Percentiles rank a stretch among this genome's conserved stretches.
These are phyloP conservation scores for Pestalotiopsis sp. DNA, from an alignment of 2,329 filamentous ascomycete species.

Conservation along the genomic window DNA sequence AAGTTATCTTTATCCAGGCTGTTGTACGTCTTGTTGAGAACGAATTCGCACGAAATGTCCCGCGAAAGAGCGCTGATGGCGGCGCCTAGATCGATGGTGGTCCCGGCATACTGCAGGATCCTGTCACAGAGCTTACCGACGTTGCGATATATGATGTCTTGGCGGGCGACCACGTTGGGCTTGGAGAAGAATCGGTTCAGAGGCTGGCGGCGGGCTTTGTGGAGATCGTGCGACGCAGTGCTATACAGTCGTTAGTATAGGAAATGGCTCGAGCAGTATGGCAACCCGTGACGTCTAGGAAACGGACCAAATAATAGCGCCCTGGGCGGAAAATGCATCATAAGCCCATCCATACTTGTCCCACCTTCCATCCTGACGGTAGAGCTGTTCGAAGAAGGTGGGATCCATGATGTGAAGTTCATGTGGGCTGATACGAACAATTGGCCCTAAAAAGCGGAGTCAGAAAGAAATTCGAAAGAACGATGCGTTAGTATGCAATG, in stretches of 20 bases:
- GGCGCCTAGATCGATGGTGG: neutral
- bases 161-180: conserved; percentile 16
- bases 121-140: neutral
- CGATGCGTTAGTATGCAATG: neutral
- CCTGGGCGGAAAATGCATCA: conserved; percentile 16
- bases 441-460: conserved; percentile 12
- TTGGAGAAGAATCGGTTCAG: conserved; percentile 25
- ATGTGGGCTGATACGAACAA: conserved; percentile 20
- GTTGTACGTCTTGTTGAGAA: neutral
- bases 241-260: neutral
- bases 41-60: neutral
- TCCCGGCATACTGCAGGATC: neutral
- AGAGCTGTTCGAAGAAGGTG: conserved; percentile 18
- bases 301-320: neutral
- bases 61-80: neutral
- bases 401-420: conserved; percentile 22
- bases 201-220: conserved; percentile 21
- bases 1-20: neutral
- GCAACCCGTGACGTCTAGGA: neutral
- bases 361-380: conserved; percentile 19
- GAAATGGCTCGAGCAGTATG: neutral
- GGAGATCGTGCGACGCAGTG: conserved; percentile 13
- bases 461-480: neutral
- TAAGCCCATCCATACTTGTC: conserved; percentile 19
- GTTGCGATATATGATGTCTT: conserved; percentile 12